phyloP scores from a whole-genome alignment of 2,329 filamentous ascomycete genomes.

The Colletotrichum noveboracense region DNA sequence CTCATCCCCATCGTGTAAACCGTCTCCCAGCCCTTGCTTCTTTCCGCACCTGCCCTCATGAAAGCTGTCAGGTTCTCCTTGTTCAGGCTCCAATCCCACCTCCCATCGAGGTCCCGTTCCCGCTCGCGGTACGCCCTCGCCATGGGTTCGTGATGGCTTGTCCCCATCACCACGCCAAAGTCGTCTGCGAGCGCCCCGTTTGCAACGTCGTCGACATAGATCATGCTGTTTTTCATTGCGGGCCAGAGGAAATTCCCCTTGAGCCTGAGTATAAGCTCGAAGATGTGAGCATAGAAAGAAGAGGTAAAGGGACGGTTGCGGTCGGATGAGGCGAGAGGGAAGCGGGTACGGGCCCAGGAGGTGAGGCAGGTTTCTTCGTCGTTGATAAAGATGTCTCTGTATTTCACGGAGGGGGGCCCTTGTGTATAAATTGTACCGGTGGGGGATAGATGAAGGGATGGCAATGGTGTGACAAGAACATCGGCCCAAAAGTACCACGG shows the following conservation, averaged over 20 bases:
- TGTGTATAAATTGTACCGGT: conserved; percentile 40
- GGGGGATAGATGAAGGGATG: conserved; percentile 48
- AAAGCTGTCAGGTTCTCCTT: conserved; percentile 56
- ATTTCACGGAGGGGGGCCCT: conserved; percentile 59
- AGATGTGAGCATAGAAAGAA: conserved; percentile 59
- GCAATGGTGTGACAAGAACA: conserved; percentile 48
- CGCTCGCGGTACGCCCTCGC: conserved; percentile 51
- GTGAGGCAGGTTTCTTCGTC: conserved; percentile 63
- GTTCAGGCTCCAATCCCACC: conserved; percentile 62
- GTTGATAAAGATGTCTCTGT: conserved; percentile 65
- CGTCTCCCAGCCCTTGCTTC: conserved; percentile 57
- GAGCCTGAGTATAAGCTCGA: conserved; percentile 60
- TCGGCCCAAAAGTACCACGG: conserved; percentile 67
- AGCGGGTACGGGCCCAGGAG: conserved; percentile 56
- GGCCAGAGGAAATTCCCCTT: conserved; percentile 66
- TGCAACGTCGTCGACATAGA: conserved; percentile 56
- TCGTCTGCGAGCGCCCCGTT: conserved; percentile 58
- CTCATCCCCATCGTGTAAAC: conserved; percentile 59
- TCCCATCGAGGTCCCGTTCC: conserved; percentile 37
- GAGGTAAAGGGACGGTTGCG: conserved; percentile 37
- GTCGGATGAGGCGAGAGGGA: conserved; percentile 28
- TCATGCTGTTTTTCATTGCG: conserved; percentile 62
- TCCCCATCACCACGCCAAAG: conserved; percentile 64
- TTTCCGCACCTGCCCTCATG: conserved; percentile 54
- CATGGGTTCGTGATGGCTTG: conserved; percentile 64